phyloP scores from a whole-genome alignment of 169 alveolate species.

The Eimeria falciformis region DNA sequence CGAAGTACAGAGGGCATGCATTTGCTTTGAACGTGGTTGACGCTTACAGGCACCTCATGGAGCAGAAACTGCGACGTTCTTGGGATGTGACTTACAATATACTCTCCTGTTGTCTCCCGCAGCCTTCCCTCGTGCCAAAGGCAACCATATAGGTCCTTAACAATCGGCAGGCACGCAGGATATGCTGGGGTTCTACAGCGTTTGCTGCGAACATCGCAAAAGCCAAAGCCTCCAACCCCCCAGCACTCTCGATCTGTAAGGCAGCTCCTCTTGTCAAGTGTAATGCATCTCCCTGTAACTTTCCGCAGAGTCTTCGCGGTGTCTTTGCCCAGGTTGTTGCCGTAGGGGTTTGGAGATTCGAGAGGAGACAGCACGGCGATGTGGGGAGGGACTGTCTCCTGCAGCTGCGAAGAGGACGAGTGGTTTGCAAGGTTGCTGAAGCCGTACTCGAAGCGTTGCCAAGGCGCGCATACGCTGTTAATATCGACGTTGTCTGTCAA shows the following conservation, averaged over 20 bases:
- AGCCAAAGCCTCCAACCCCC: constrained; percentile 49
- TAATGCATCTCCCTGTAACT: constrained; percentile 19
- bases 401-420: neutral
- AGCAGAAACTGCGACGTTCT: constrained; percentile 14
- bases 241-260: constrained; percentile 37
- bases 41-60: constrained; percentile 31
- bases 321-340: neutral
- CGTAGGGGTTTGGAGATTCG: constrained; percentile 9
- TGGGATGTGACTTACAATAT: neutral
- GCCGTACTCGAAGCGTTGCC: constrained; percentile 49
- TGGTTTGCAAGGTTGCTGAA: neutral
- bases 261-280: constrained; percentile 11
- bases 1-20: neutral
- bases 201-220: constrained; percentile 23
- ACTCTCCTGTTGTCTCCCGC: constrained; percentile 6
- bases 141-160: constrained; percentile 9
- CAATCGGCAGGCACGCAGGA: constrained; percentile 13
- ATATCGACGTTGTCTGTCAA: constrained; percentile 42
- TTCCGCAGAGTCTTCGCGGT: constrained; percentile 2
- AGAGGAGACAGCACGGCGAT: constrained; percentile 1
- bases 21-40: constrained; percentile 15
- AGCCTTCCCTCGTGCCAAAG: constrained; percentile 37
- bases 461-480: constrained; percentile 41
- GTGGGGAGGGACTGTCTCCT: neutral
- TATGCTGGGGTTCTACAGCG: constrained; percentile 22